Conservation (phyloP, 192 early-diverging fungal genomes). For the Rhizoclosmatium sp. region DNA sequence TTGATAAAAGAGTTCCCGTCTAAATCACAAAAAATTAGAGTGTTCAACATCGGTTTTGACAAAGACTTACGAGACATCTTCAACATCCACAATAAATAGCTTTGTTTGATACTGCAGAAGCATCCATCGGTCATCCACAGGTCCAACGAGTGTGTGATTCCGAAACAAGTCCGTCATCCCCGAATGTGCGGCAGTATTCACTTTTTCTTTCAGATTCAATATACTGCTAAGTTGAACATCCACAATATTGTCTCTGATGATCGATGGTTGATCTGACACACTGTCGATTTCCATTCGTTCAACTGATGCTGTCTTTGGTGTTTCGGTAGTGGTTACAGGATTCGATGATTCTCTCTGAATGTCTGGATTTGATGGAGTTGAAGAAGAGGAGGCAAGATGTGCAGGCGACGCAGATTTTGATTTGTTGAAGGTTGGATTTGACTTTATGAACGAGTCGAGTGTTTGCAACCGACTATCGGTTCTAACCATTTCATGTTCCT, state of each 20-base stretch:
- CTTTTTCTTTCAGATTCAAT: slow-evolving; percentile 74
- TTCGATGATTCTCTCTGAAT: too few species aligned
- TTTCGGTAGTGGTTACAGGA: not conserved
- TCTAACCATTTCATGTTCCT: slow-evolving; percentile 81
- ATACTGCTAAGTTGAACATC: slow-evolving; percentile 87
- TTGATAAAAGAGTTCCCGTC: slow-evolving; percentile 92
- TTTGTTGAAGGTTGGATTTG: slow-evolving; percentile 29
- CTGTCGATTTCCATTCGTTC: too few species aligned
- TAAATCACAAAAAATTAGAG: slow-evolving; percentile 33
- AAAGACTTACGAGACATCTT: slow-evolving; percentile 67
- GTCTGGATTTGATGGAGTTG: not conserved
- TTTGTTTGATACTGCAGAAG: slow-evolving; percentile 88
- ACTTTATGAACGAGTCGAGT: slow-evolving; percentile 72
- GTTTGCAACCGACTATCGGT: slow-evolving; percentile 85
- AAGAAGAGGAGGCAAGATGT: not conserved
- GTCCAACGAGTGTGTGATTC: slow-evolving; percentile 89
- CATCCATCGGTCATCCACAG: slow-evolving; percentile 79
- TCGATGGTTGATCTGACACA: not conserved
- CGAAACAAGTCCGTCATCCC: slow-evolving; percentile 81
- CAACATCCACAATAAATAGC: slow-evolving; percentile 85
- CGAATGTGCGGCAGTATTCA: slow-evolving; percentile 47
- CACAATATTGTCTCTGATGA: slow-evolving; percentile 43
- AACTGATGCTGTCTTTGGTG: not conserved
- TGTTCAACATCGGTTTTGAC: slow-evolving; percentile 27
- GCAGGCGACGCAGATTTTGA: not conserved